These are phyloP conservation scores for Sporothrix humicola DNA, from an alignment of 2,329 filamentous ascomycete genomes.

Conservation along the genomic window DNA sequence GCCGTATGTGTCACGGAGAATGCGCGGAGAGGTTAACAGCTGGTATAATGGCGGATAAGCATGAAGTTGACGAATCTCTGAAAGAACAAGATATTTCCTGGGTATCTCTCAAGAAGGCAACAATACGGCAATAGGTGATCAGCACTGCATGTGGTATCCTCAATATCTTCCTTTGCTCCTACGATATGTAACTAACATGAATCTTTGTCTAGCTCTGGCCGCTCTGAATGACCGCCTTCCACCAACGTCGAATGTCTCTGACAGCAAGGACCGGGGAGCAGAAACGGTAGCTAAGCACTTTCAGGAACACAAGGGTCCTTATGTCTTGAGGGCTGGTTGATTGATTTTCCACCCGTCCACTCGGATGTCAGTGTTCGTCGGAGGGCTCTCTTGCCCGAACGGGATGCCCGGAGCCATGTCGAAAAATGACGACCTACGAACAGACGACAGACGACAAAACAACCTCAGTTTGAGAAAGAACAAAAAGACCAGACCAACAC, in stretches of 20 bases:
- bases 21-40: neutral
- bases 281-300: neutral
- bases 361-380: neutral
- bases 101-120: neutral
- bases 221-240: neutral
- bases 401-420: neutral
- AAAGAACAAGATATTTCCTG: neutral
- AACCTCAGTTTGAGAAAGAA: neutral
- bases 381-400: constrained; percentile 1
- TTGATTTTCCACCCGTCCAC: neutral
- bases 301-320: constrained; percentile 1
- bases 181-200: neutral
- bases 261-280: neutral
- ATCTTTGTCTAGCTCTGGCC: neutral
- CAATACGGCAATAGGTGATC: neutral
- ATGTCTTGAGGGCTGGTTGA: neutral
- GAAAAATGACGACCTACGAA: neutral
- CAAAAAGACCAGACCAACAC: neutral
- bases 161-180: neutral
- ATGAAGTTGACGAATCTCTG: too few species aligned
- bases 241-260: neutral
- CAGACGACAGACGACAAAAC: neutral
- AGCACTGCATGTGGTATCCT: too few species aligned
- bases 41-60: too few species aligned
- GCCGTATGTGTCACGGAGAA: neutral